phyloP scores from a whole-genome alignment of 805 yeast species.

The Spathaspora arborariae region DNA sequence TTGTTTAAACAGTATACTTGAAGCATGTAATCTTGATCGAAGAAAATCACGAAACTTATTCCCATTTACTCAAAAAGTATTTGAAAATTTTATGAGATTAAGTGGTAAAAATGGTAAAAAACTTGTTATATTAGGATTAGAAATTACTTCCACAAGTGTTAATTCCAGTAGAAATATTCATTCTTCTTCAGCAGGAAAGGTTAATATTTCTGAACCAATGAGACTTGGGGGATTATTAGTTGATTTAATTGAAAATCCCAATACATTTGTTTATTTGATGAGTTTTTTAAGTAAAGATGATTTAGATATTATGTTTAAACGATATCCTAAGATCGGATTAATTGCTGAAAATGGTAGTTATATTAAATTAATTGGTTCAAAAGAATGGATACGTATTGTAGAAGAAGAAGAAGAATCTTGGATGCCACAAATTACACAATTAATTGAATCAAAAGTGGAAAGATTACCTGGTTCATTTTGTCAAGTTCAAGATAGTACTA shows the following conservation, averaged over 20 bases:
- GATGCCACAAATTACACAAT: constrained; percentile 54
- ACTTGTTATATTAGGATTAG: constrained; percentile 39
- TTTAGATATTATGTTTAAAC: constrained; percentile 63
- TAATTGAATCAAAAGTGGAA: constrained; percentile 61
- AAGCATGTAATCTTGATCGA: constrained; percentile 34
- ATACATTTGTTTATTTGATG: constrained; percentile 67
- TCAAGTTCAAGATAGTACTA: constrained; percentile 70
- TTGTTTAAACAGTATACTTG: constrained; percentile 51
- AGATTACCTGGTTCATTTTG: constrained; percentile 76
- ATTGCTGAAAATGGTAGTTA: constrained; percentile 91
- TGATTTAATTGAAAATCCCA: constrained; percentile 54
- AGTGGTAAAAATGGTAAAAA: constrained; percentile 29
- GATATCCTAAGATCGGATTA: constrained; percentile 69
- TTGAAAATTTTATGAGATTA: constrained; percentile 15
- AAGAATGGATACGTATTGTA: constrained; percentile 61
- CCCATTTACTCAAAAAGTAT: constrained; percentile 30
- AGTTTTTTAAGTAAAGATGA: constrained; percentile 62
- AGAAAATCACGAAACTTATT: constrained; percentile 20
- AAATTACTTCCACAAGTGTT: constrained; percentile 32
- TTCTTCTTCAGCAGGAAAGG: constrained; percentile 5
- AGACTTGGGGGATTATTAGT: constrained; percentile 53
- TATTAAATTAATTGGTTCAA: constrained; percentile 49
- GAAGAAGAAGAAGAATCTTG: constrained; percentile 50
- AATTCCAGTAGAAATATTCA: constrained; percentile 16
- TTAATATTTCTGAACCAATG: constrained; percentile 50